A percentile compares a stretch with the other conserved stretches of the same genome.
These are phyloP conservation scores for Graphilbum ipis-grandicollis DNA, from an alignment of 2,329 filamentous ascomycete genomes.

Conservation along the genomic window DNA sequence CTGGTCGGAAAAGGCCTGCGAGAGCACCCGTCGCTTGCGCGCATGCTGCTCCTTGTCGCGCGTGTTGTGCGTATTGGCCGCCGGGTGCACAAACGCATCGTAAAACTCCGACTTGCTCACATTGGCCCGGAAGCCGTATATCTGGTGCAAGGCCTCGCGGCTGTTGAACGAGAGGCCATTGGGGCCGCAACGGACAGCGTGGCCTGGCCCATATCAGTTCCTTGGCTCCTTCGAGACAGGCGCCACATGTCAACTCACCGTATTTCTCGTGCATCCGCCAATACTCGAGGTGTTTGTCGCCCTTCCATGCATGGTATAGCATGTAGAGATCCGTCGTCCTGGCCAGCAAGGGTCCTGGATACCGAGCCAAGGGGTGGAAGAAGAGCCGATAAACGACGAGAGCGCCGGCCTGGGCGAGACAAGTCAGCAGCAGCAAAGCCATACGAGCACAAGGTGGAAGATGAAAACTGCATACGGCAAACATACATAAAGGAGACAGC, in stretches of 20 bases:
- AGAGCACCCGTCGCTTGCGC: constrained; percentile 52
- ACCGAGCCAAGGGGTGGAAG: constrained; percentile 47
- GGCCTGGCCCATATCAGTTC: constrained; percentile 20
- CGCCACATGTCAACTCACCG: constrained; percentile 24
- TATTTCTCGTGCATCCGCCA: constrained; percentile 55
- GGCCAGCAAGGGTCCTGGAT: constrained; percentile 46
- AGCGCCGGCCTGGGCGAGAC: constrained; percentile 20
- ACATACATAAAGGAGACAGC: neutral
- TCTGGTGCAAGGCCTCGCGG: constrained; percentile 45
- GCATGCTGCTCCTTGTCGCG: constrained; percentile 53
- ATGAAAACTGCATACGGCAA: neutral
- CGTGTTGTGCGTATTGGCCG: constrained; percentile 55
- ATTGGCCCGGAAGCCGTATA: constrained; percentile 46
- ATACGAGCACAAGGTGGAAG: no score
- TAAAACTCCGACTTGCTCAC: constrained; percentile 57
- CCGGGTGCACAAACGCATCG: constrained; percentile 53
- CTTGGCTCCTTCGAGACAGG: neutral
- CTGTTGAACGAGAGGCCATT: constrained; percentile 67
- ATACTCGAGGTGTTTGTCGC: constrained; percentile 58
- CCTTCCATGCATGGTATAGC: constrained; percentile 58
- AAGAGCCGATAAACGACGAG: constrained; percentile 38
- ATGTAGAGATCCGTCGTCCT: constrained; percentile 48
- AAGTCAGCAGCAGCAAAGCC: no score
- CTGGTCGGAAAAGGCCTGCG: constrained; percentile 52
- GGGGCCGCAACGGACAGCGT: constrained; percentile 61